These are phyloP conservation scores for Ceratocystis diversiconidia DNA, from an alignment of 2,329 filamentous ascomycete species.

Conservation along the genomic window DNA sequence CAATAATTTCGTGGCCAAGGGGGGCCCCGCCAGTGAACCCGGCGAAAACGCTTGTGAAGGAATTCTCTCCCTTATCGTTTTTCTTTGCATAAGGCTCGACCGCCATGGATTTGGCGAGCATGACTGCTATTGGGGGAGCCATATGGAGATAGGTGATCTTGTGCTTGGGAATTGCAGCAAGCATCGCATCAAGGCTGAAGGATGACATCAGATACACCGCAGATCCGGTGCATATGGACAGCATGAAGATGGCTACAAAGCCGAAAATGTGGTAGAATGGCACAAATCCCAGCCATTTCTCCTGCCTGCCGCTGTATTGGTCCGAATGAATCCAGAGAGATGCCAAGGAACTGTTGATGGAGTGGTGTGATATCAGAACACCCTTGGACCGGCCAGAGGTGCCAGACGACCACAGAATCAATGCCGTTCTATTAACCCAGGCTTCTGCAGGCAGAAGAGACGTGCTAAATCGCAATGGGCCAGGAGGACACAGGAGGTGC, in stretches of 20 bases:
- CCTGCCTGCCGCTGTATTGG: constrained; percentile 26
- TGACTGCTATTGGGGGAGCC: constrained; percentile 57
- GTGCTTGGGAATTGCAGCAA: constrained; percentile 46
- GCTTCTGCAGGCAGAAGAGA: constrained; percentile 8
- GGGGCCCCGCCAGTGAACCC: constrained; percentile 52
- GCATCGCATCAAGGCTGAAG: constrained; percentile 52
- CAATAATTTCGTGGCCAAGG: constrained; percentile 38
- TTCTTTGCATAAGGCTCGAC: constrained; percentile 46
- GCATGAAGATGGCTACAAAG: constrained; percentile 42
- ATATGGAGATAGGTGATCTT: constrained; percentile 50
- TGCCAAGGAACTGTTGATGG: constrained; percentile 44
- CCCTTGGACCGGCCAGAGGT: constrained; percentile 65
- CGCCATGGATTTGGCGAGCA: constrained; percentile 53
- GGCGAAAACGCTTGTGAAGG: constrained; percentile 41
- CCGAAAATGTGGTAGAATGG: constrained; percentile 57
- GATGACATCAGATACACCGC: constrained; percentile 56
- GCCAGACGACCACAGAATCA: constrained; percentile 38
- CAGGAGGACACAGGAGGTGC: constrained; percentile 32
- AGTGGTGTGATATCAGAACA: constrained; percentile 55
- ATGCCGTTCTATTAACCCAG: constrained; percentile 40
- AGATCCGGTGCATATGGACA: constrained; percentile 37
- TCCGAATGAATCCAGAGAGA: constrained; percentile 37
- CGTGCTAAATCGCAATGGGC: neutral
- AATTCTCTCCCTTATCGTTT: constrained; percentile 30
- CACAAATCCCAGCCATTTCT: constrained; percentile 46